These are phyloP conservation scores for Monilinia laxa DNA, from an alignment of 2,329 filamentous ascomycete genomes.

Conservation along the genomic window DNA sequence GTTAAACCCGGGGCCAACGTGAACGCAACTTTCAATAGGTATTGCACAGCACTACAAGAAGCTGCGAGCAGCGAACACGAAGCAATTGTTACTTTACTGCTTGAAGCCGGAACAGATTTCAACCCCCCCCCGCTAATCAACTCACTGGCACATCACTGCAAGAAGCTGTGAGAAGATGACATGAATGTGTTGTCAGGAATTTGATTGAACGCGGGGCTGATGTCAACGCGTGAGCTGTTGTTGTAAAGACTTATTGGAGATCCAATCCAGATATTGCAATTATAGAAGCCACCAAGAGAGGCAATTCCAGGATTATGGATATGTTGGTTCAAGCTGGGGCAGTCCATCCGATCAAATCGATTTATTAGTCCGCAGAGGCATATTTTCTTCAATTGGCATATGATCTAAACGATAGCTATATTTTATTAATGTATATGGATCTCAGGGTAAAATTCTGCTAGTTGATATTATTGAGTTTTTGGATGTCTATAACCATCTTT, in stretches of 20 bases:
- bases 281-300: slow-evolving; percentile 18
- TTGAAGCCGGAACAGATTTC: slow-evolving; percentile 41
- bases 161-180: slow-evolving; percentile 26
- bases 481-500: not conserved
- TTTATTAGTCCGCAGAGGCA: accelerated
- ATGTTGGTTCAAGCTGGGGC: slow-evolving; percentile 12
- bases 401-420: too few relatives aligned
- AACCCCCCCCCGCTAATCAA: slow-evolving; percentile 29
- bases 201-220: slow-evolving; percentile 39
- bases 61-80: not conserved
- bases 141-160: slow-evolving; percentile 38
- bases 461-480: not conserved
- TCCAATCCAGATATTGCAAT: slow-evolving; percentile 25
- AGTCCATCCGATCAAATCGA: not conserved
- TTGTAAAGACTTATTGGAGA: too few relatives aligned
- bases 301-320: slow-evolving; percentile 22
- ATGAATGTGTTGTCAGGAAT: too few relatives aligned
- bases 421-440: not conserved
- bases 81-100: not conserved
- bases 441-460: too few relatives aligned
- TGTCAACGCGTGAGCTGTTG: slow-evolving; percentile 37
- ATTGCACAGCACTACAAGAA: slow-evolving; percentile 39
- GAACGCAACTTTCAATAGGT: slow-evolving; percentile 35
- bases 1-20: slow-evolving; percentile 43
- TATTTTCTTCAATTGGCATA: not conserved